These are phyloP conservation scores for Chernovozyma sophiae-reginae DNA, from an alignment of 1,139 yeast genomes.

Conservation along the genomic window DNA sequence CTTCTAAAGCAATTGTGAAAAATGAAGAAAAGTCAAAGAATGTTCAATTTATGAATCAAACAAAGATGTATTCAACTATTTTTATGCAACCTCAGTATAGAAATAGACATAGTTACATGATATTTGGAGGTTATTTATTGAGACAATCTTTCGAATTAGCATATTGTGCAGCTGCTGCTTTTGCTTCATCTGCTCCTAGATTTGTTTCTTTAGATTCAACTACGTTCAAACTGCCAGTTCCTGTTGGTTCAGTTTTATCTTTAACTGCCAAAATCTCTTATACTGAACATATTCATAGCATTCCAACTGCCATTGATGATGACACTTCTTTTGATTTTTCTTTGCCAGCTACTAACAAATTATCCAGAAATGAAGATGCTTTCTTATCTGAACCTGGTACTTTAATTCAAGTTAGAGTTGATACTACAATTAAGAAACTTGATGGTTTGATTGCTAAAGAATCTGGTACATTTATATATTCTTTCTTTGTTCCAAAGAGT, in stretches of 20 bases:
- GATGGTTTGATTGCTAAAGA: constrained; percentile 59
- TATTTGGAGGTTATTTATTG: constrained; percentile 88
- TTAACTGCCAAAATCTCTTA: constrained; percentile 80
- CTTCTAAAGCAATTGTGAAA: constrained; percentile 12
- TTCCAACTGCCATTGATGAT: constrained; percentile 23
- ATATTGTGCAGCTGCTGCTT: constrained; percentile 87
- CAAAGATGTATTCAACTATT: constrained; percentile 66
- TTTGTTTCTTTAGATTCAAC: constrained; percentile 88
- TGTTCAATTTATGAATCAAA: constrained; percentile 64
- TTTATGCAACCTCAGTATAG: constrained; percentile 97
- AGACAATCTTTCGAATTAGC: constrained; percentile 92
- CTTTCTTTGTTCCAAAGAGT: constrained; percentile 73
- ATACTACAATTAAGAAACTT: constrained; percentile 68
- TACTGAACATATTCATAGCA: constrained; percentile 66
- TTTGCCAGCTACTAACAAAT: constrained; percentile 52
- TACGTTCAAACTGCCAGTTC: constrained; percentile 89
- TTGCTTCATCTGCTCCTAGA: constrained; percentile 77
- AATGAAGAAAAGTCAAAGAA: constrained; percentile 35
- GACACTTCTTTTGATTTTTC: constrained; percentile 47
- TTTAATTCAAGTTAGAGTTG: constrained; percentile 82
- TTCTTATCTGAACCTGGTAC: constrained; percentile 79
- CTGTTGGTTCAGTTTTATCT: constrained; percentile 85
- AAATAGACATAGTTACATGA: constrained; percentile 90
- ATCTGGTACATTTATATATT: constrained; percentile 83
- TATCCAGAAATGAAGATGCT: constrained; percentile 51